Conservation (phyloP, 2,329 filamentous ascomycete genomes). For the Fusarium setosum region DNA sequence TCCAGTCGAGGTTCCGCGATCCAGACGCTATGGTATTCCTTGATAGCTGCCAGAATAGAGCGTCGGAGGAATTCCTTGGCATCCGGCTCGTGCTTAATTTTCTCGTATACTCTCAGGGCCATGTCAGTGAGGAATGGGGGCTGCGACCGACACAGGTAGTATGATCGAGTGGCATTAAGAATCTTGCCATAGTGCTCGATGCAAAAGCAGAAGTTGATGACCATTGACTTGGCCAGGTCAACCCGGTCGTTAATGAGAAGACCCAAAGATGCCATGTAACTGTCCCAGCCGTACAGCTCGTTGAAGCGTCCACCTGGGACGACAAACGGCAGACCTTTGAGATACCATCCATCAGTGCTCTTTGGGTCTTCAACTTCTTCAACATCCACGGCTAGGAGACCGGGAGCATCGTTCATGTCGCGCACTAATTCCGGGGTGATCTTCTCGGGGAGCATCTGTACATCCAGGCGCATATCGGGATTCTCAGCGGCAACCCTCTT, state of each 20-base stretch:
- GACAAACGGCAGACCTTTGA: constrained; percentile 91
- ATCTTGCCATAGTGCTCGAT: constrained; percentile 99
- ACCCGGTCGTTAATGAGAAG: constrained; percentile 87
- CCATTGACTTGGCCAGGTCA: constrained; percentile 93
- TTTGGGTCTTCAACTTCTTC: constrained; percentile 75
- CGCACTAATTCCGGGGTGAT: constrained; percentile 86
- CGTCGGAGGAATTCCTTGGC: constrained; percentile 83
- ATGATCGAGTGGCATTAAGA: constrained; percentile 94
- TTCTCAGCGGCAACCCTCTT: constrained; percentile 79
- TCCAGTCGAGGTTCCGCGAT: constrained; percentile 82
- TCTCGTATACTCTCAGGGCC: constrained; percentile 92
- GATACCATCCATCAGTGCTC: constrained; percentile 71
- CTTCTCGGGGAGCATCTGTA: constrained; percentile 79
- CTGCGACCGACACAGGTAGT: constrained; percentile 94
- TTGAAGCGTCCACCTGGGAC: constrained; percentile 98
- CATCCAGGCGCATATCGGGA: constrained; percentile 89
- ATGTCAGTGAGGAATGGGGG: constrained; percentile 98
- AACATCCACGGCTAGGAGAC: constrained; percentile 90
- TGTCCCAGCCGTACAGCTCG: constrained; percentile 98
- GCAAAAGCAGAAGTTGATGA: constrained; percentile 96
- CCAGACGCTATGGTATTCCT: constrained; percentile 95
- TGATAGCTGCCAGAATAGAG: constrained; percentile 91
- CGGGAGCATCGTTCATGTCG: constrained; percentile 87
- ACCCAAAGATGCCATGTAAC: constrained; percentile 96
- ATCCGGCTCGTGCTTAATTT: constrained; percentile 87